Base-by-base conservation (phyloP, 2,329 filamentous ascomycete species). In the Trichoderma polysporum region DNA sequence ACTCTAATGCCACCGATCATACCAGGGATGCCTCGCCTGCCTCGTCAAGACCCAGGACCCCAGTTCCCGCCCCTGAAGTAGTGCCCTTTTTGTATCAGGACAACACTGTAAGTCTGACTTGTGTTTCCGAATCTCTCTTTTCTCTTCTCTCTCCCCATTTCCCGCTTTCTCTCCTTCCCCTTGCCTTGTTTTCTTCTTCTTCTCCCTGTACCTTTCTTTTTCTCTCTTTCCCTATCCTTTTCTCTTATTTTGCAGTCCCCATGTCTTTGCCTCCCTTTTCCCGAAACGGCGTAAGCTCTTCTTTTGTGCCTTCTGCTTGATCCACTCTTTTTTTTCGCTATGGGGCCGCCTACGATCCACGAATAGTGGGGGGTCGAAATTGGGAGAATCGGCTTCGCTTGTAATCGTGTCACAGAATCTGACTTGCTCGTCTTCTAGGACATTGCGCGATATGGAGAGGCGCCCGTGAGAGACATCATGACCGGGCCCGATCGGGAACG, bases 51-150 rank as follows among this genome's bases (percentile, higher is more conserved):
- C 92, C 94, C 56, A 86, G 91, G 72, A 97, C 92, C n/a, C 93
- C 94, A 13, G 84, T 93, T 60, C 92, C 92, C 49, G 92, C 92
- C 13, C 95, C 92, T 74, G 94, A 98, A 79, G 93, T 99, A 67
- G 95, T 97, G 45, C 95, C 95, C n/a, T 99, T 97, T 85, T 85
- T 97, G 69, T 98, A 95, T 76, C 95, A 98, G 79, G 92, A 95
- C 68, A 80, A 79, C 67, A 76, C 92, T 81, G 90, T 92, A 78
- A 82, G 88, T 85, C 69, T 65, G 67, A 67, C 66, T 69, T 69
- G 59, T 70, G 66, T 70, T 69, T 71, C 69, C 61, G 68, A 74
- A 45, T 45, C 41, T 71, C 71, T 69, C 72, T 33, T 25, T 68
- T 66, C 47, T 57, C 47, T 29, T 39, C 52, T 65, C 27, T 33